These are phyloP conservation scores for Metarhizium sp. DNA, from an alignment of 2,329 filamentous ascomycete species.

Conservation along the genomic window DNA sequence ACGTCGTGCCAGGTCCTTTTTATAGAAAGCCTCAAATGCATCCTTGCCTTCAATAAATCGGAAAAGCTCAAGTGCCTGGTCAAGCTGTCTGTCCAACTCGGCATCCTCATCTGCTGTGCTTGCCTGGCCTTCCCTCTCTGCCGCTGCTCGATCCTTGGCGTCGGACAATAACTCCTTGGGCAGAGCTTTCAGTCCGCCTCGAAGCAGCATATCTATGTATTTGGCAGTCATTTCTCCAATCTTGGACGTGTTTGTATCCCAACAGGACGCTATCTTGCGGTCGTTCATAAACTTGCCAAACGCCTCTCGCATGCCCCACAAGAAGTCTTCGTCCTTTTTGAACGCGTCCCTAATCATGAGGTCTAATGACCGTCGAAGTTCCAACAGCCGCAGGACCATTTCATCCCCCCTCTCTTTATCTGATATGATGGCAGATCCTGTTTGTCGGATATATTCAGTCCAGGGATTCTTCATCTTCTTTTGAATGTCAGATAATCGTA, in stretches of 20 bases:
- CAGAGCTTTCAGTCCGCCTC: conserved; percentile 77
- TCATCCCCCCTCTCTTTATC: conserved; percentile 69
- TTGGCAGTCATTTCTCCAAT: conserved; percentile 98
- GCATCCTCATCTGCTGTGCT: conserved; percentile 79
- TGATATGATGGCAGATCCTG: conserved; percentile 69
- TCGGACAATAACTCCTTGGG: conserved; percentile 60
- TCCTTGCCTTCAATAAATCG: conserved; percentile 96
- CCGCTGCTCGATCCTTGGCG: conserved; percentile 43
- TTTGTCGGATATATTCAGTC: conserved; percentile 65
- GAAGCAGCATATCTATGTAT: conserved; percentile 82
- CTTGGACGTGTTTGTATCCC: conserved; percentile 80
- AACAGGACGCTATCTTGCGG: conserved; percentile 60
- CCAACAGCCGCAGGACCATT: conserved; percentile 78
- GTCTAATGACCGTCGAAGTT: conserved; percentile 73
- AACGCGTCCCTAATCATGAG: conserved; percentile 70
- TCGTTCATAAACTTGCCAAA: conserved; percentile 93
- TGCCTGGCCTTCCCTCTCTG: conserved; percentile 53
- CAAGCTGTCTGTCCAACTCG: conserved; percentile 83
- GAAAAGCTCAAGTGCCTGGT: conserved; percentile 89
- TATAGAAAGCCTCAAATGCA: conserved; percentile 98
- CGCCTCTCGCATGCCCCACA: conserved; percentile 70
- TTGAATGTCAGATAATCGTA: conserved; percentile 63
- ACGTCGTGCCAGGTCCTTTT: conserved; percentile 85
- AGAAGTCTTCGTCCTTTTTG: conserved; percentile 63
- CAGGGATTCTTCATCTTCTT: conserved; percentile 64